Percentiles rank a stretch among this genome's conserved stretches.
Conservation (phyloP, 2,329 filamentous ascomycete genomes). For the Fusarium protoensiforme region DNA sequence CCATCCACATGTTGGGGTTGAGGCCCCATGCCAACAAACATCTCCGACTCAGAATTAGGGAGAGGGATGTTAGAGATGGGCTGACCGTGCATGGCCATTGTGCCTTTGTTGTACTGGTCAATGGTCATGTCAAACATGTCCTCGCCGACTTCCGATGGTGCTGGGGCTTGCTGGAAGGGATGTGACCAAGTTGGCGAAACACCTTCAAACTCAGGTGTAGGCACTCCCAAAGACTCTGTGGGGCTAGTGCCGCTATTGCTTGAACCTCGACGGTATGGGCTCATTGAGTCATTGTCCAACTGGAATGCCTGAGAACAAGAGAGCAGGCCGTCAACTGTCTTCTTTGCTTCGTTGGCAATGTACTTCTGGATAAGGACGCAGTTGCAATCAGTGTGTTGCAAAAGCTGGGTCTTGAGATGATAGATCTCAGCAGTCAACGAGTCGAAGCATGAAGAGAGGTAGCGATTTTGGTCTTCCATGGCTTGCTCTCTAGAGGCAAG, state of each 20-base stretch:
- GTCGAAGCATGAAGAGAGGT: slow-evolving; percentile 42
- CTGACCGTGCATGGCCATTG: slow-evolving; percentile 24
- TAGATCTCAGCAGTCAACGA: slow-evolving; percentile 44
- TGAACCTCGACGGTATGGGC: slow-evolving; percentile 34
- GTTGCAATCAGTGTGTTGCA: slow-evolving; percentile 46
- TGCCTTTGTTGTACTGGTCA: slow-evolving; percentile 25
- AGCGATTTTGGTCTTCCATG: slow-evolving; percentile 46
- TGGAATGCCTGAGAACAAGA: slow-evolving; percentile 29
- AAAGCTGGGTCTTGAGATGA: slow-evolving; percentile 44
- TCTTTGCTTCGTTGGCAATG: slow-evolving; percentile 46
- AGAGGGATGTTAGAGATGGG: slow-evolving; percentile 15
- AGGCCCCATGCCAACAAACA: slow-evolving; percentile 23
- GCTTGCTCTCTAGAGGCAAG: slow-evolving; percentile 43
- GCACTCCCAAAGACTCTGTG: slow-evolving; percentile 38
- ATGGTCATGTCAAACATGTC: slow-evolving; percentile 38
- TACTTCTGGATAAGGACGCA: slow-evolving; percentile 47
- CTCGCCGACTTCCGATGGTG: slow-evolving; percentile 33
- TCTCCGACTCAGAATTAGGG: slow-evolving; percentile 16
- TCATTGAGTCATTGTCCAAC: slow-evolving; percentile 17
- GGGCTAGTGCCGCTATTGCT: slow-evolving; percentile 39
- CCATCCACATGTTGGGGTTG: slow-evolving; percentile 19
- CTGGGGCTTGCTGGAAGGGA: slow-evolving; percentile 32
- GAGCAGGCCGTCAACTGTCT: slow-evolving; percentile 40
- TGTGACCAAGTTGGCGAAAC: slow-evolving; percentile 36
- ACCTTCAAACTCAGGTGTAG: slow-evolving; percentile 36